phyloP scores from a whole-genome alignment of 2,329 filamentous ascomycete species.

The Bipolaris oryzae region DNA sequence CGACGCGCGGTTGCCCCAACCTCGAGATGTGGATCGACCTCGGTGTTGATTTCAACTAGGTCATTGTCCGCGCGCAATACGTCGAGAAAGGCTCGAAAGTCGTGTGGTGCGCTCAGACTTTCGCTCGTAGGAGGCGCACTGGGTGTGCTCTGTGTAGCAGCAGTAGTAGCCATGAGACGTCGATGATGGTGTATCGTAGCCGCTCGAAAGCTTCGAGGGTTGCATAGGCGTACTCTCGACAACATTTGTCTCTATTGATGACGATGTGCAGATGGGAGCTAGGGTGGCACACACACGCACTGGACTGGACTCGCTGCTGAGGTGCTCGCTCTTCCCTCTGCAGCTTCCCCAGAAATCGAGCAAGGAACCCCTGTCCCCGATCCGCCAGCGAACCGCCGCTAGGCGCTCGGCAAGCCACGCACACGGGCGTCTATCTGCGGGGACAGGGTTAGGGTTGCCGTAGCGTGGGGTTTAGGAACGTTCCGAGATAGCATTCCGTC shows the following conservation, averaged over 20 bases:
- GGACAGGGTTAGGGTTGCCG: not conserved
- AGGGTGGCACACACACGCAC: not conserved
- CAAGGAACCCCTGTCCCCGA: not conserved
- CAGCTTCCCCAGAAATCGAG: not conserved
- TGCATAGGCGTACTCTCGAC: not conserved
- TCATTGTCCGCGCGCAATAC: slow-evolving; percentile 1
- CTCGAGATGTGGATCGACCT: not conserved
- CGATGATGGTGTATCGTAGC: not conserved
- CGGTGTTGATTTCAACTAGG: not conserved
- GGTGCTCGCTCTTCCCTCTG: not conserved
- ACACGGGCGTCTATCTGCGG: not conserved
- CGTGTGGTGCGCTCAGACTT: not conserved
- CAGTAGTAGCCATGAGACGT: not conserved
- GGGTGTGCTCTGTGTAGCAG: not conserved
- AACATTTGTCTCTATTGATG: not conserved
- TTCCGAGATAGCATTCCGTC: not conserved
- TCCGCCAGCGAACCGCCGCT: not conserved
- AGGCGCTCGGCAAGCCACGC: not conserved
- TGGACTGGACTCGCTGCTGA: not conserved
- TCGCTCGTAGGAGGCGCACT: not conserved
- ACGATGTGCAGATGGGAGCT: not conserved
- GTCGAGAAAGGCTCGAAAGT: not conserved
- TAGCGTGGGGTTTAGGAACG: not conserved
- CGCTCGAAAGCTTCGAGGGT: not conserved
- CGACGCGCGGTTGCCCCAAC: not conserved